Base-by-base conservation (phyloP, 2,329 filamentous ascomycete species). In the Colletotrichum neosansevieriae region DNA sequence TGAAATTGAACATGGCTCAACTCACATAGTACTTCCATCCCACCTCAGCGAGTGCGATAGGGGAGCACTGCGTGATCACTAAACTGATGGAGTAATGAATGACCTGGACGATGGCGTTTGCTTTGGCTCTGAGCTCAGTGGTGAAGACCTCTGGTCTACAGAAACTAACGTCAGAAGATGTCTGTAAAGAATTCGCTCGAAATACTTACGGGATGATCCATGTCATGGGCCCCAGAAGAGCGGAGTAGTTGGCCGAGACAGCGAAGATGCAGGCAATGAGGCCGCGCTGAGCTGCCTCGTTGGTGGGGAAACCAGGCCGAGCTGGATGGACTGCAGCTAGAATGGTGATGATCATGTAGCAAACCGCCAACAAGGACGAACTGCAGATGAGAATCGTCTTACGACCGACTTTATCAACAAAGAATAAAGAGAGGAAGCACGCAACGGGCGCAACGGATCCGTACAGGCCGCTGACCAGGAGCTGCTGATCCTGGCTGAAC, bases 11-110 rank as follows among this genome's bases (percentile, higher is more conserved):
- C 3, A 3, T 4, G 1, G 0, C 12, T 15, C 0, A 1, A 72
- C 76, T 66, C 51, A 79, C 79, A 13, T 81, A 81, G 60, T 81
- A 81, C 63, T 80, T 81, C 79, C 79, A 81, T 0, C 79, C 79
- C 0, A 81, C 78, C 0, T 75, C 74, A 0, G 77, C 78, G 3
- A 81, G 61, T 0, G 79, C 79, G 15, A 81, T 81, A 0, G 79
- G 79, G 0, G 79, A 81, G 21, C 79, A 81, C 47, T 81, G 79
- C 0, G 79, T 81, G 40, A 81, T 81, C 38, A 81, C 70, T 42
- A 81, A 60, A 58, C 78, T 80, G 40, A 81, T 77, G 0, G 79
- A 81, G 60, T 81, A 81, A 49, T 81, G 79, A 3, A 81, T 78
- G 0, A 81, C 79, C 21, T 81, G 79, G 0, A 81, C 77, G 0